A percentile compares a stretch with the other conserved stretches of the same genome.
These are phyloP conservation scores for Saturnispora saitoi DNA, from an alignment of 805 yeast genomes.

Conservation along the genomic window DNA sequence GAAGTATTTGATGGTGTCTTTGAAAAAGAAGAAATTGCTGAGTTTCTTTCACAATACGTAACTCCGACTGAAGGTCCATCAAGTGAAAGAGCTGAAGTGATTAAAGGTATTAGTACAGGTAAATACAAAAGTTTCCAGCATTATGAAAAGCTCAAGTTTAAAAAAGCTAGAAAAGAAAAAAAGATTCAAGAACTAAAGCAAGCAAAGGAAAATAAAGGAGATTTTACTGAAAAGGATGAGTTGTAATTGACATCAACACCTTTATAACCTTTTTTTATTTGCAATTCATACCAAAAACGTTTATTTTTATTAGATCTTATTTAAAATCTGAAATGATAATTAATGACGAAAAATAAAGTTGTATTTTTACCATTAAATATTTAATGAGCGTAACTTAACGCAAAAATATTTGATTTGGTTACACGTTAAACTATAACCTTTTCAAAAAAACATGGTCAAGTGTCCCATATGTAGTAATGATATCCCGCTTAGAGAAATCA, in stretches of 20 bases:
- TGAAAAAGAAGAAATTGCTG: constrained; percentile 25
- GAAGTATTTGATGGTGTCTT: constrained; percentile 21
- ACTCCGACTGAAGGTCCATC: constrained; percentile 30
- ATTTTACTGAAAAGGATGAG: constrained; percentile 15
- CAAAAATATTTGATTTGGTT: not conserved
- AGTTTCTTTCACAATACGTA: constrained; percentile 26
- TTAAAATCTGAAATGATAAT: not conserved
- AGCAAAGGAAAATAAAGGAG: not conserved
- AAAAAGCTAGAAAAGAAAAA: constrained; percentile 13
- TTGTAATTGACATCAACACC: constrained; percentile 4
- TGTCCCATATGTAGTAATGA: constrained; percentile 30
- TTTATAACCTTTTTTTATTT: not conserved
- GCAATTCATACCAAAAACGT: not conserved
- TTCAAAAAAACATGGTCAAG: constrained; percentile 21
- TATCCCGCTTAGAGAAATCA: constrained; percentile 24
- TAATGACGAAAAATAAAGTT: not conserved
- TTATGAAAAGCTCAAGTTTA: constrained; percentile 18
- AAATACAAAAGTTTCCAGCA: constrained; percentile 19
- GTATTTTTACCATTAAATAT: no score
- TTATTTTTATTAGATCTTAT: no score
- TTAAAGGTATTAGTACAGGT: constrained; percentile 19
- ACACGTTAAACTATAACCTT: no score
- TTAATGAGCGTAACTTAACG: not conserved
- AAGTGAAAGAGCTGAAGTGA: constrained; percentile 20
- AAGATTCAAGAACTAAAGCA: constrained; percentile 5